Conservation (phyloP, 805 yeast species). For the Millerozyma acaciae region DNA sequence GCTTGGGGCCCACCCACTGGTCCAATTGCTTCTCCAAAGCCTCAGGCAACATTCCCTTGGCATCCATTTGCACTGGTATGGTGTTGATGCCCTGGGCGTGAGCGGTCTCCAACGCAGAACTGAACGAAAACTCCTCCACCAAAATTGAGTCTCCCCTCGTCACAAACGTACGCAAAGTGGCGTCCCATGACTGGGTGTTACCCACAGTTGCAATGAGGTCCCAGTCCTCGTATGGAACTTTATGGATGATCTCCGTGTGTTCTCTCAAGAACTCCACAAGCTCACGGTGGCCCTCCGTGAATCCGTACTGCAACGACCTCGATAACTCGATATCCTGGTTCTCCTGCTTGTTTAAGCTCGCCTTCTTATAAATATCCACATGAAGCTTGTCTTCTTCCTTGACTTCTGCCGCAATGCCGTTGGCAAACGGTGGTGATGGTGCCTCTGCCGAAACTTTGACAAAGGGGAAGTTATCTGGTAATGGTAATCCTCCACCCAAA, state of each 20-base stretch:
- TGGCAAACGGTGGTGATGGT: slow-evolving; percentile 74
- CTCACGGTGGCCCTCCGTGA: slow-evolving; percentile 76
- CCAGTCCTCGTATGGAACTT: slow-evolving; percentile 59
- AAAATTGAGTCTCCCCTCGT: slow-evolving; percentile 78
- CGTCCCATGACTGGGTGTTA: slow-evolving; percentile 88
- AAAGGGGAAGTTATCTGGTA: slow-evolving; percentile 90
- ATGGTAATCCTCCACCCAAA: slow-evolving; percentile 94
- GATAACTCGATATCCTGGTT: slow-evolving; percentile 63
- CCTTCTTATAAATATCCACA: slow-evolving; percentile 39
- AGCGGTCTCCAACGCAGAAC: slow-evolving; percentile 82
- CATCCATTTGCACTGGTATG: slow-evolving; percentile 76
- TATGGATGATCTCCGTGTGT: slow-evolving; percentile 59
- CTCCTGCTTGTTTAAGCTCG: slow-evolving; percentile 16
- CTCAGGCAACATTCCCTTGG: slow-evolving; percentile 72
- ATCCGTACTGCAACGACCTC: slow-evolving; percentile 89
- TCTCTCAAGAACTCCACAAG: slow-evolving; percentile 63
- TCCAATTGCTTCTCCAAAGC: slow-evolving; percentile 57
- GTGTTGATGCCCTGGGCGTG: slow-evolving; percentile 64
- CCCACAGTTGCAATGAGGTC: slow-evolving; percentile 69
- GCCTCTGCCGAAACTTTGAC: slow-evolving; percentile 65
- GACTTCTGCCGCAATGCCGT: slow-evolving; percentile 70
- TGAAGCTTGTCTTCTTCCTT: slow-evolving; percentile 39
- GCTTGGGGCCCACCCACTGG: slow-evolving; percentile 72
- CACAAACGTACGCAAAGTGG: slow-evolving; percentile 72
- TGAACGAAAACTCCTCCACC: slow-evolving; percentile 77